A percentile compares a stretch with the other conserved stretches of the same genome.
phyloP scores from a whole-genome alignment of 768 basidiomycete genomes.

The Termitomyces sp. region DNA sequence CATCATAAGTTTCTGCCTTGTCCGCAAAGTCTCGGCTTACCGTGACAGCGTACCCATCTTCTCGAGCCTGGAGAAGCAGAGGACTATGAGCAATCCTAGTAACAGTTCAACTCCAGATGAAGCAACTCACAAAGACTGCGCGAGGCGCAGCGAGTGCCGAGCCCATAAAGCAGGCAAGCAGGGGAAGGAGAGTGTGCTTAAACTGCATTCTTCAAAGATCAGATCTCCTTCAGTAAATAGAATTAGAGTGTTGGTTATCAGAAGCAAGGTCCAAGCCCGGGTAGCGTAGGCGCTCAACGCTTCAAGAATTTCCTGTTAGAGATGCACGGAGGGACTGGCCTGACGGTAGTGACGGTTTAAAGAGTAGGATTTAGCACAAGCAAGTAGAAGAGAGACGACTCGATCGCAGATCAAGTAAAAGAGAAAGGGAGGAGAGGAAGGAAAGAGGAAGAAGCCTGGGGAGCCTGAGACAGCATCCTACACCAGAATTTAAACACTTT shows the following conservation, averaged over 20 bases:
- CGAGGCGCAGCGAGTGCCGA: neutral
- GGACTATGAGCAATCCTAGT: neutral
- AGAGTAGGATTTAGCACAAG: neutral
- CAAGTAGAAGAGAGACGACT: neutral
- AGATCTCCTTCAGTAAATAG: neutral
- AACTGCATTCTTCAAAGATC: neutral
- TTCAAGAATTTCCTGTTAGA: neutral
- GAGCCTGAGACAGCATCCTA: neutral
- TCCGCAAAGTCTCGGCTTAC: neutral
- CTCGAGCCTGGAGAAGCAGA: neutral
- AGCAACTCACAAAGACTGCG: neutral
- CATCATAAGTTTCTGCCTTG: neutral
- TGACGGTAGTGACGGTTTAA: neutral
- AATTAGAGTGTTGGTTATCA: neutral
- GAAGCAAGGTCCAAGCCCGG: neutral
- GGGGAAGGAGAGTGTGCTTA: neutral
- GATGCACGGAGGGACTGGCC: neutral
- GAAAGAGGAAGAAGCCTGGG: neutral
- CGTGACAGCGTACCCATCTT: neutral
- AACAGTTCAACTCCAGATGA: neutral
- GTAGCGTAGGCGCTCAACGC: neutral
- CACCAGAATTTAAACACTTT: neutral
- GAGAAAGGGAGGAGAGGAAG: neutral
- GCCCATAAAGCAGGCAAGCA: neutral
- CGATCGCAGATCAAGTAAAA: neutral